These are phyloP conservation scores for Tillandsia fasciculata DNA, from an alignment of 176 grass and related monocot genomes.

Conservation along the genomic window DNA sequence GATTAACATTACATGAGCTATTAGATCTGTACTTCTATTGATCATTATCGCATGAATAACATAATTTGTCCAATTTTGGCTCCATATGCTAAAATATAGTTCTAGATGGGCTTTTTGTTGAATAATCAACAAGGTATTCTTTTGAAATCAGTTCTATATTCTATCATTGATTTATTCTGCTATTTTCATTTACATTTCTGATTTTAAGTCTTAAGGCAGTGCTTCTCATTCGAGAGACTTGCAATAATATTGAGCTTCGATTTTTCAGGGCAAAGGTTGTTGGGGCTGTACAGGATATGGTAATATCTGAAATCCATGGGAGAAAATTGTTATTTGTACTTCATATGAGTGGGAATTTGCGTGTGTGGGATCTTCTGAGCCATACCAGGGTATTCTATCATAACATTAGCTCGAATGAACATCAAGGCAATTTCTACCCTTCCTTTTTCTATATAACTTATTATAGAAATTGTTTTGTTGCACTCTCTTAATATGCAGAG, in stretches of 20 bases:
- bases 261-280: constrained; percentile 64
- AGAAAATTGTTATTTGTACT: constrained; percentile 70
- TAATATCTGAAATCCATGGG: constrained; percentile 47
- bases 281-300: constrained; percentile 80
- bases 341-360: constrained; percentile 72
- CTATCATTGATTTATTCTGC: background rate
- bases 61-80: too few relatives aligned
- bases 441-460: constrained; percentile 12
- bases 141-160: background rate
- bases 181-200: constrained; percentile 14
- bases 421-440: constrained; percentile 46
- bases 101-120: too few relatives aligned
- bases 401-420: constrained; percentile 43
- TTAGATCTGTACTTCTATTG: too few relatives aligned
- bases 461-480: constrained; percentile 2
- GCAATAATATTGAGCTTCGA: background rate
- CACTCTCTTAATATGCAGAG: background rate
- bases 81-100: too few relatives aligned
- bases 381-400: constrained; percentile 51
- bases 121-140: too few relatives aligned
- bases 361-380: constrained; percentile 76
- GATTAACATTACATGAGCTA: too few relatives aligned
- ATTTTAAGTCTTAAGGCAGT: too few relatives aligned
- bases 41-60: too few relatives aligned
- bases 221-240: background rate